These are phyloP conservation scores for Alternaria conjuncta DNA, from an alignment of 2,329 filamentous ascomycete species.

Conservation along the genomic window DNA sequence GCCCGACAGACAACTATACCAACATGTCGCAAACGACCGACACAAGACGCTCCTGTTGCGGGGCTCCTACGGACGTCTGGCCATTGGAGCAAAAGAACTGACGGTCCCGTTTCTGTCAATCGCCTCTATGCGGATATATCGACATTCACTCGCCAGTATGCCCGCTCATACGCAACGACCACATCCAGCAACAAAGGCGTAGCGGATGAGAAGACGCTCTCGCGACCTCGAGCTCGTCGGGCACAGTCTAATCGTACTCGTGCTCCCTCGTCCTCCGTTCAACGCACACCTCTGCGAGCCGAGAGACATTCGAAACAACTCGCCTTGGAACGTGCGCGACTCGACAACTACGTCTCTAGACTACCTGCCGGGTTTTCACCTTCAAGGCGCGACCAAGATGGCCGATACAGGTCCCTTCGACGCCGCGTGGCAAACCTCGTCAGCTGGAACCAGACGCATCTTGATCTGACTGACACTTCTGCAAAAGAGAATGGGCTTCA, in stretches of 20 bases:
- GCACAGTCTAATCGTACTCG: background rate
- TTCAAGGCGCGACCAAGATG: slow-evolving; percentile 11
- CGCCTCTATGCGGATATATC: slow-evolving; percentile 37
- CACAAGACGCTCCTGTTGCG: background rate
- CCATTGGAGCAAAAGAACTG: background rate
- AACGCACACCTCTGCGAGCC: slow-evolving; percentile 1
- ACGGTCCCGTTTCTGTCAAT: slow-evolving; percentile 2
- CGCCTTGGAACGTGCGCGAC: slow-evolving; percentile 9
- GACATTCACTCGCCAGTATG: slow-evolving; percentile 20
- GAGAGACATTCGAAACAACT: slow-evolving; percentile 9
- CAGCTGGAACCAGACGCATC: slow-evolving; percentile 10
- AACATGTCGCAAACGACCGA: background rate
- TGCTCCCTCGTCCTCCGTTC: background rate
- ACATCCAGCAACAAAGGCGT: background rate
- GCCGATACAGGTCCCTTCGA: slow-evolving; percentile 38
- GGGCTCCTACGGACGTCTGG: slow-evolving; percentile 6
- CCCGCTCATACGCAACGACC: slow-evolving; percentile 15
- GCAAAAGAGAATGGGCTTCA: slow-evolving; percentile 6
- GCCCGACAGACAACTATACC: background rate
- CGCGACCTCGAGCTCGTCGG: background rate
- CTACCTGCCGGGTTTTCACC: background rate
- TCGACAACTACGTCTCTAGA: slow-evolving; percentile 15
- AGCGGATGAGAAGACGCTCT: background rate
- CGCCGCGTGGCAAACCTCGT: slow-evolving; percentile 32
- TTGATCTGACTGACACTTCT: slow-evolving; percentile 13